phyloP scores from a whole-genome alignment of 2,329 filamentous ascomycete genomes.

The Epichloe aotearoae region DNA sequence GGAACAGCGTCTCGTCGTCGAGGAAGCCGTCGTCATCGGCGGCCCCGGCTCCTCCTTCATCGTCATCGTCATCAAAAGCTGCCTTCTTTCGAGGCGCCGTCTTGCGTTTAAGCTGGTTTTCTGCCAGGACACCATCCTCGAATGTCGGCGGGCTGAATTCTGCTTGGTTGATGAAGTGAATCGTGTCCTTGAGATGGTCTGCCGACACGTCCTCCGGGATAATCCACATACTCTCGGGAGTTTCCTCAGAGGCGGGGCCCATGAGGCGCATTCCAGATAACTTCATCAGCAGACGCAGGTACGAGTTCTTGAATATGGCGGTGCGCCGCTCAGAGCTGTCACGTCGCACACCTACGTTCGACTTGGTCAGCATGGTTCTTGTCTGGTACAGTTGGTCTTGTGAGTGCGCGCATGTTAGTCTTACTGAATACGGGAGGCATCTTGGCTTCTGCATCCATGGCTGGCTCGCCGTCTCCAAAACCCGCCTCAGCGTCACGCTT shows the following conservation, averaged over 20 bases:
- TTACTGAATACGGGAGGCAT: constrained; percentile 21
- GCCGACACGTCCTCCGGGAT: constrained; percentile 55
- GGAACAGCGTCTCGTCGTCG: constrained; percentile 51
- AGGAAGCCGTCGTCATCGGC: constrained; percentile 16
- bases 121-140: constrained; percentile 60
- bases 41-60: constrained; percentile 19
- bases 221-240: constrained; percentile 64
- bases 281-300: constrained; percentile 72
- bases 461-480: constrained; percentile 15
- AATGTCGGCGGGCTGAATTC: constrained; percentile 69
- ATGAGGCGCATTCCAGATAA: constrained; percentile 56
- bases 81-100: constrained; percentile 39
- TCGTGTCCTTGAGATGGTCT: constrained; percentile 50
- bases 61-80: constrained; percentile 59
- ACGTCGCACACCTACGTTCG: constrained; percentile 38
- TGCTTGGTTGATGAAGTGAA: constrained; percentile 62
- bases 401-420: constrained; percentile 6
- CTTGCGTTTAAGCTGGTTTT: constrained; percentile 68
- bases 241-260: constrained; percentile 46
- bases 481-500: constrained; percentile 27
- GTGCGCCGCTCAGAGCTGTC: constrained; percentile 53
- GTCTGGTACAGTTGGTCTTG: not conserved
- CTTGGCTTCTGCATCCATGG: constrained; percentile 14
- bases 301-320: constrained; percentile 80
- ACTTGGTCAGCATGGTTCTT: constrained; percentile 10